These are phyloP conservation scores for Annulohypoxylon truncatum DNA, from an alignment of 2,329 filamentous ascomycete genomes.

Conservation along the genomic window DNA sequence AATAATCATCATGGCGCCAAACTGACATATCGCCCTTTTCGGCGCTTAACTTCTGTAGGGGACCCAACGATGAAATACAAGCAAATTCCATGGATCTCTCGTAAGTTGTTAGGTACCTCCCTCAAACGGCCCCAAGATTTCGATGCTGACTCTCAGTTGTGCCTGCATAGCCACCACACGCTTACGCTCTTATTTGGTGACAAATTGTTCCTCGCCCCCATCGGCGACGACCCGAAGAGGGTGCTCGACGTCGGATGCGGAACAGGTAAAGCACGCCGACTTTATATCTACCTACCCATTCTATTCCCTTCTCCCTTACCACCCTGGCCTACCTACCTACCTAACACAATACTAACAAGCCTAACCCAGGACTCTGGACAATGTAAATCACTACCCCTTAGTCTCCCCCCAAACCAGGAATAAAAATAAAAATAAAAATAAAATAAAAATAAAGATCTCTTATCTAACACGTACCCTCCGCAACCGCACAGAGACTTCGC, in stretches of 20 bases:
- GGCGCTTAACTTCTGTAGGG: conserved; percentile 2
- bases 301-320: not conserved
- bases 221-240: conserved; percentile 29
- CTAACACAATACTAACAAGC: not conserved
- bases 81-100: conserved; percentile 28
- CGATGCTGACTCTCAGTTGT: not conserved
- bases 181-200: conserved; percentile 32
- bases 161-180: conserved; percentile 34
- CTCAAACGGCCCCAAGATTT: too few relatives aligned
- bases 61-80: conserved; percentile 35
- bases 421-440: too few relatives aligned
- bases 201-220: conserved; percentile 39
- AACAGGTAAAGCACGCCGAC: conserved; percentile 35
- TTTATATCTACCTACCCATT: not conserved
- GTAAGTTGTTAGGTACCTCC: conserved; percentile 12
- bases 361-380: conserved; percentile 32
- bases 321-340: not conserved
- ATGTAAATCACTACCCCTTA: conserved; percentile 18
- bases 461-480: not conserved
- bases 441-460: too few relatives aligned
- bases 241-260: conserved; percentile 42
- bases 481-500: conserved; percentile 34
- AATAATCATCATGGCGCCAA: not conserved
- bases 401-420: not conserved
- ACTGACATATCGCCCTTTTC: not conserved